Evolutionary conservation across 768 basidiomycete species (phyloP).

Genomic region (Neoboletus magnificus): DNA sequence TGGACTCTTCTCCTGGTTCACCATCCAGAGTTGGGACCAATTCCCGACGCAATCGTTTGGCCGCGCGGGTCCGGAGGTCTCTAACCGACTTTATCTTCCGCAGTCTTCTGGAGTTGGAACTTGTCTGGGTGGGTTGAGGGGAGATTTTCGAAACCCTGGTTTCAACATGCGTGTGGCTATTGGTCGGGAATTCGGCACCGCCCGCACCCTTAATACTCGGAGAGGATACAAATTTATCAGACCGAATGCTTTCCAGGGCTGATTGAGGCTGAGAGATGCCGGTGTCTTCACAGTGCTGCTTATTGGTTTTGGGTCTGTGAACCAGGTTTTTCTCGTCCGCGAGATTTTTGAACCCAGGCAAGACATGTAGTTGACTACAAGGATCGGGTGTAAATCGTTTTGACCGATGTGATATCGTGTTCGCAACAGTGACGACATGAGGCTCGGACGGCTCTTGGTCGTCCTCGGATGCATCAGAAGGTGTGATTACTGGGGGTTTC

Average conservation of each 20-base stretch:
- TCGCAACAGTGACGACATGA: not conserved
- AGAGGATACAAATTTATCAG: not conserved
- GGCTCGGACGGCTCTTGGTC: constrained; percentile 7
- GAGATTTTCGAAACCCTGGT: not conserved
- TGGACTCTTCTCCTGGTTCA: not conserved
- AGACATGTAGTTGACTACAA: not conserved
- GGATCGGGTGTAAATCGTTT: constrained; percentile 11
- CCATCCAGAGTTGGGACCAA: not conserved
- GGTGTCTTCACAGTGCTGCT: not conserved
- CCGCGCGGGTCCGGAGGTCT: not conserved
- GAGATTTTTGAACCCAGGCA: not conserved
- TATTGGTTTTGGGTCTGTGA: not conserved
- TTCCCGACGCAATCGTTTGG: constrained; percentile 13
- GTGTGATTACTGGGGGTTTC: constrained; percentile 12
- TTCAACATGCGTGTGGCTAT: not conserved
- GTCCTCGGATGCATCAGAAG: constrained; percentile 24
- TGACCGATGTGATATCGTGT: constrained; percentile 4
- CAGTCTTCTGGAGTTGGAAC: not conserved
- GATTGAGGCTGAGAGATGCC: not conserved
- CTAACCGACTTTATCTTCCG: not conserved
- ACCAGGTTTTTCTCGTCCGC: not conserved
- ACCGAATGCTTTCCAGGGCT: not conserved
- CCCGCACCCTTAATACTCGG: not conserved
- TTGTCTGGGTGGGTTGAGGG: not conserved
- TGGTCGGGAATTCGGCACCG: not conserved